Evolutionary conservation across 2,329 filamentous ascomycete species (phyloP), one percentile per base, ranked within the genome.

Genomic region (Emergomyces pasteurianus): DNA sequence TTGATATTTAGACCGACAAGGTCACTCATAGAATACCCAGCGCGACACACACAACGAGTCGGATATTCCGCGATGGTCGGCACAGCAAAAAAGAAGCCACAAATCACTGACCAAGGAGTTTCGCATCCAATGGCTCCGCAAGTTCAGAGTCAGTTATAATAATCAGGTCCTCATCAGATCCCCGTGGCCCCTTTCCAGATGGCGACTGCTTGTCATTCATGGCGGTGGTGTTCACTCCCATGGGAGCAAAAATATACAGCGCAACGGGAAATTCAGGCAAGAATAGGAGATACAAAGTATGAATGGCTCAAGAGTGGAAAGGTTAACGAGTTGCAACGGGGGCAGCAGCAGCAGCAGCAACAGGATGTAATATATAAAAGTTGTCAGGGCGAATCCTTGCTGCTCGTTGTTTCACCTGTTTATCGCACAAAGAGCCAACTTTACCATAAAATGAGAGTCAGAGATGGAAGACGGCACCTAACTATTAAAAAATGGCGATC

Each of bases 101-200:
- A 28, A 26, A 26, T 34, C 28, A 31, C 64, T 28, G 60, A 71
- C 69, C 69, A 18, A 71, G 61, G 28, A 71, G 53, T 16, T 70
- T 61, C 55, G 61, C 65, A 62, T 72, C 70, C 10, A 64, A 63
- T 4, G 62, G 34, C 46, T 67, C 66, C 1, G 66, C 62, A 16
- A 67, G 58, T 18, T 61, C 61, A 8, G 61, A 61, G 46, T 65
- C 62, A 34, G 8, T 26, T 18, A n/a, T 12, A 55, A 34, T 40
- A 10, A 40, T 36, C 28, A 36, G 16, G 34, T 55, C n/a, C 7
- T 36, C 21, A 28, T 55, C 36, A 23, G 12, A 23, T 23, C 21
- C 53, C 34, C 21, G 53, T 26, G 23, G 2, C 36, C n/a, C 31
- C n/a, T 3, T 26, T 18, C 3, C 14, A 7, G 10, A 21, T 6